Evolutionary conservation across 257 asterid genomes (phyloP), one percentile per base, ranked within the genome.

Genomic region (Plectranthus barbatus): DNA sequence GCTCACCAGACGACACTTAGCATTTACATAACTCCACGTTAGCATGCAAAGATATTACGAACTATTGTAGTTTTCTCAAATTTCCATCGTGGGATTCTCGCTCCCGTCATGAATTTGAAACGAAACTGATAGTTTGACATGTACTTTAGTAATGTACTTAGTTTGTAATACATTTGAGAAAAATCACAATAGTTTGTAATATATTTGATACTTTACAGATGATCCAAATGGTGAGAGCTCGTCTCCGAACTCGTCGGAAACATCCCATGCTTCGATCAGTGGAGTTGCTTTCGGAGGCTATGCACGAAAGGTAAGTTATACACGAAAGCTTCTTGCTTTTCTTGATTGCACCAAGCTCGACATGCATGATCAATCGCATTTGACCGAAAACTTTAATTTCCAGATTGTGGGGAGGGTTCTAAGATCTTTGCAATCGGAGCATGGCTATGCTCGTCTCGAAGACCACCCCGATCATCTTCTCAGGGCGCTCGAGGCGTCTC

Each of bases 251-350:
- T 34, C 76, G 7, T 52, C 18, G 2, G 33, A 72, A 53, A 68
- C 91, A 13, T 39, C 74, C 0, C 61, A 56, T 67, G 92, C 96
- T 56, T 82, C 86, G 83, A 83, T 91, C 1, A 65, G 92, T 56
- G 98, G 98, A 21, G 83, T 91, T 34, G 96, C 95, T 24, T 88
- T 79, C 57, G 98, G 96, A 47, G 95, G 98, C 64, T 88, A 91
- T 74, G 98, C 98, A 47, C 78, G 96, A 63, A 91, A 91, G 83
- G 96, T 78, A 49, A 66, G 70, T 31, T 60, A 18, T 49, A 9
- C 41, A 56, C 42, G 5, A 55, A 7, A 58, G 29, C 5, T 24
- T 29, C 4, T 29, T 23, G 10, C 24, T 11, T 18, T 49, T 12
- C 11, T 12, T 6, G 45, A 21, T 23, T 46, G 45, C 2, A 59